Base-by-base conservation (phyloP, 2,329 filamentous ascomycete species). In the Teratosphaeria destructans region DNA sequence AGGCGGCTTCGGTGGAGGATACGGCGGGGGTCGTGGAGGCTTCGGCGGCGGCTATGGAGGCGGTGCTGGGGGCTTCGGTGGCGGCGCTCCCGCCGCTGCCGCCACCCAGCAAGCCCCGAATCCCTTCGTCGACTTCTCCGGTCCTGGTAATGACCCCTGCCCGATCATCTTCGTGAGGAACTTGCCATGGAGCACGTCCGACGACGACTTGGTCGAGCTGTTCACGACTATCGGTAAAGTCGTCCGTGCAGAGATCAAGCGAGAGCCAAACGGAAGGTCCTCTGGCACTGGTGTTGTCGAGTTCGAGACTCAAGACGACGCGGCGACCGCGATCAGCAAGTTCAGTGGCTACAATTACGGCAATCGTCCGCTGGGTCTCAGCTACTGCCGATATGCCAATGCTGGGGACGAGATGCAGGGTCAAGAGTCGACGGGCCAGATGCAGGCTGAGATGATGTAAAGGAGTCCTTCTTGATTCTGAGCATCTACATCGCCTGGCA, bases 161-260 rank as follows among this genome's bases (percentile, higher is more conserved):
- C 84, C 90, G 69, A 85, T 81, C 57, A 99, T 99, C 74, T 96
- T 95, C 71, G 94, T 97, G 65, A 92, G 93, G 78, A 99, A 99
- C 73, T 84, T 99, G 64, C 94, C 94, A 12, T 99, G 94, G 94
- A 97, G 94, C 32, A 99, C 94, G 16, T 96, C 92, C 79, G 97
- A 99, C 72, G 94, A 99, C 64, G 94, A 99, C 74, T 80, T 99
- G 29, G 85, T 97, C 60, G 94, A 99, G 73, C 82, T 99, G 23
- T 99, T 99, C 79, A 92, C 89, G 19, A 99, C 94, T 11, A 99
- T 99, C 70, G 94, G 94, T 64, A 96, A 96, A 75, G 94, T 99
- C 61, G 91, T 96, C 70, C 91, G 94, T 69, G 94, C 94, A n/a
- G 94, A 99, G 77, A 97, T 99, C 60, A 94, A 99, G 76, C 97